These are phyloP conservation scores for Citrus australasica DNA, from an alignment of 345 rosid genomes.

Conservation along the genomic window DNA sequence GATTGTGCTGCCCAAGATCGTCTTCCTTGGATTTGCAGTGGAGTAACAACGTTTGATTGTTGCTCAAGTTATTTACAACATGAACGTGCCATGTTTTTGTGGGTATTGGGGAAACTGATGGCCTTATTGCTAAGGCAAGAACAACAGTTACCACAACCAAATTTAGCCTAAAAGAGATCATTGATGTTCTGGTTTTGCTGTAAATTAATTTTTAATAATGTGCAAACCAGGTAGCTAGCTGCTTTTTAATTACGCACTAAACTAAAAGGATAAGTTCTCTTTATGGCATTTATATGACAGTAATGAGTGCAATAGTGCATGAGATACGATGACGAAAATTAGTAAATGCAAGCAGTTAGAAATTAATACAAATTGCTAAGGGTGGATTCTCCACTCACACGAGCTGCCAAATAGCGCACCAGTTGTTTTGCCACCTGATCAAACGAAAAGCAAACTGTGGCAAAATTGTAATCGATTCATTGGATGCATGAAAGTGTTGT, in stretches of 20 bases:
- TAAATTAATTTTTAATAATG: too few species aligned
- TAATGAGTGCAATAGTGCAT: not conserved
- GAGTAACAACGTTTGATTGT: not conserved
- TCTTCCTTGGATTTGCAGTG: slow-evolving; percentile 1
- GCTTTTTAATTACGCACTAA: not conserved
- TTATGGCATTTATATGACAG: not conserved
- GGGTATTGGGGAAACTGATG: not conserved
- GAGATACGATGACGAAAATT: not conserved
- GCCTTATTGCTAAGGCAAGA: not conserved
- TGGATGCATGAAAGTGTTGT: too few species aligned
- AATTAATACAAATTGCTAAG: not conserved
- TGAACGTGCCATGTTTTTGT: not conserved
- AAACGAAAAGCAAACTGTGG: too few species aligned
- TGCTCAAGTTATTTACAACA: not conserved
- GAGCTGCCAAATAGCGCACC: too few species aligned
- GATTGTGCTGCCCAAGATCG: slow-evolving; percentile 6
- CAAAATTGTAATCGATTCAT: too few species aligned
- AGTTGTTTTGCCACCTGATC: too few species aligned
- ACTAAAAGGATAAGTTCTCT: not conserved
- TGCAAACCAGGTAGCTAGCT: too few species aligned
- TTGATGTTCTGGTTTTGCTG: not conserved
- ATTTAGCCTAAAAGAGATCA: not conserved
- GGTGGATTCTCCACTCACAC: too few species aligned
- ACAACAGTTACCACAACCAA: not conserved
- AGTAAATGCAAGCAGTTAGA: not conserved